Evolutionary conservation across 257 asterid species (phyloP).

Genomic region (Solanum medicagineum): DNA sequence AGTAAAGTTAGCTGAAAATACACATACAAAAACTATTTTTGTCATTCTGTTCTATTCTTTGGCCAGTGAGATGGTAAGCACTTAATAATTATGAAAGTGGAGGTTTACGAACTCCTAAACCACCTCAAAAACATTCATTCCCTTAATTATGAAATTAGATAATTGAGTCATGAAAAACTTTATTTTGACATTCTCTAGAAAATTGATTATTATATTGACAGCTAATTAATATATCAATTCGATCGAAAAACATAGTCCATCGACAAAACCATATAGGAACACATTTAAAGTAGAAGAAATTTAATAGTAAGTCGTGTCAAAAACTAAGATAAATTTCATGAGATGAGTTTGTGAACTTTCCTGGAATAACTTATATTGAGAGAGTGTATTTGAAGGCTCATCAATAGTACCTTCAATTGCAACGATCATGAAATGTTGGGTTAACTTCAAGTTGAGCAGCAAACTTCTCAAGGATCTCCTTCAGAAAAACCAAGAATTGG

Average conservation of each 20-base stretch:
- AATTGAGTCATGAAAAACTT: not conserved
- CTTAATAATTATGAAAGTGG: not conserved
- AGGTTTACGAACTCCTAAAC: not conserved
- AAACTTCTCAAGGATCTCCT: constrained; percentile 33
- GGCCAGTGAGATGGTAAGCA: not conserved
- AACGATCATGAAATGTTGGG: constrained; percentile 33
- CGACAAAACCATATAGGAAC: not conserved
- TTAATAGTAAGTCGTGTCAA: not conserved
- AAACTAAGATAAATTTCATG: not conserved
- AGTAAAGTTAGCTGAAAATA: too few relatives aligned
- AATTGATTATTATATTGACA: not conserved
- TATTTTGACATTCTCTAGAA: not conserved
- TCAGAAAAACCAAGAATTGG: constrained; percentile 13
- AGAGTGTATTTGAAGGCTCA: not conserved
- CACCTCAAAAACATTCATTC: not conserved
- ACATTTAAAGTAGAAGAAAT: not conserved
- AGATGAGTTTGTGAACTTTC: not conserved
- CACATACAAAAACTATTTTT: too few relatives aligned
- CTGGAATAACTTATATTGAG: not conserved
- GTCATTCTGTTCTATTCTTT: not conserved
- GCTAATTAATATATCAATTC: not conserved
- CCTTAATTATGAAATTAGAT: not conserved
- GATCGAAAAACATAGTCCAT: not conserved
- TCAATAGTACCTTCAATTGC: not conserved
- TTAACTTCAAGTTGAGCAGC: constrained; percentile 41